Base-by-base conservation (phyloP, 345 rosid genomes). In the Laguncularia racemosa region DNA sequence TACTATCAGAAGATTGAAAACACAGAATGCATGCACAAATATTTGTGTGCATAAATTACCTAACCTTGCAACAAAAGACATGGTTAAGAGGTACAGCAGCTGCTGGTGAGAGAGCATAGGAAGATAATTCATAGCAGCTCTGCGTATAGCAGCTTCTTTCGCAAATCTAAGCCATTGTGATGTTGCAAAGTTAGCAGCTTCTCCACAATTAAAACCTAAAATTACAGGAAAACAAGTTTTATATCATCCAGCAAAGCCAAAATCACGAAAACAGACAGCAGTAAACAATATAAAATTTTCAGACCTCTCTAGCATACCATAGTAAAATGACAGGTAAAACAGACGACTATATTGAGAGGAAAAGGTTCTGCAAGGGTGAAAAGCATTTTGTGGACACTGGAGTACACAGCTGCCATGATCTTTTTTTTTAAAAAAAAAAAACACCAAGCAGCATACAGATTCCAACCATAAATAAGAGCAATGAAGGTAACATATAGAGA, bases 41-140 rank as follows among this genome's bases (percentile, higher is more conserved):
- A 21, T 48, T 52, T 23, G 14, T 48, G 50, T 44, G 46, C 20
- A 40, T 44, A 56, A 48, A 54, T 47, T 43, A 61, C 46, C 84
- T 75, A 45, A 85, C 99, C 97, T 93, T 59, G 85, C 82, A 64
- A 84, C 86, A 65, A 93, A 93, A 17, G 99, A 93, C 97, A 93
- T 93, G 18, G 99, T 93, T 85, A 93, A 75, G 67, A 93, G 85
- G 80, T 93, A 93, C 20, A 93, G 67, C 53, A 93, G 85, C 73
- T 93, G 99, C 74, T 90, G 96, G 80, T 93, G 99, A 46, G 99
- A 93, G 66, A 93, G 91, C 99, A 93, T 93, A 23, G 99, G 99
- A 63, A 93, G 90, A 82, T 87, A 93, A 79, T 88, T 93, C 99
- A 93, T 93, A 54, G 99, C 99, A 62, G 99, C 99, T 74, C 99